Base-by-base conservation (phyloP, 2,329 filamentous ascomycete genomes). In the Cladophialophora exuberans region DNA sequence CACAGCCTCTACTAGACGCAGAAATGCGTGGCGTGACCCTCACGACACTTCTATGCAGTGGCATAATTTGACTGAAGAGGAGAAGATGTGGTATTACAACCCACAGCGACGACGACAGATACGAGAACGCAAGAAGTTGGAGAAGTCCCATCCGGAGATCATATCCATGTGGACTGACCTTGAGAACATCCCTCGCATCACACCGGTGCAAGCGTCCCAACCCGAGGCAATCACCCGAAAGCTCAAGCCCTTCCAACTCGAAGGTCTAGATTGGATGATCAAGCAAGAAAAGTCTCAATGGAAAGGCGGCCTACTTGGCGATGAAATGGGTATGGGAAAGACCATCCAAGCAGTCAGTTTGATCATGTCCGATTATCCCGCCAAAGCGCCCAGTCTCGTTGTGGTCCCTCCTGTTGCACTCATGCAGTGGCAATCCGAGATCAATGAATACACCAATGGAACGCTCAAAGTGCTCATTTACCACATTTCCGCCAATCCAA, bases 251-350 rank as follows among this genome's bases (percentile, higher is more conserved):
- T 99, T 97, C 69, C 94, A 99, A 68, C 84, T 96, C 4, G 88
- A 97, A 72, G 94, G 94, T 3, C 78, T 99, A 33, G 86, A 90
- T 46, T 99, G 94, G 94, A 95, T 99, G 90, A 84, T 82, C 57
- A 86, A 82, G 52, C 96, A 97, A 80, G 94, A 99, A 70, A 78
- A 89, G 72, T 88, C 84, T 0, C 75, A 87, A 33, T 97, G 92
- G 82, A 89, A 86, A 67, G 94, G 94, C 15, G 94, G 94, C 11
- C 79, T 99, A 2, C 81, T 99, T 1, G 94, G 94, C 56, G 94
- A 99, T 65, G 94, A 99, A 73, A 99, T 99, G 94, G 94, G 94
- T 5, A 89, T 99, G 75, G 94, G 94, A 45, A 99, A 99, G 76
- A 99, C 94, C 0, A 97, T 99, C 46, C 94, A 99, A 72, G 93